phyloP scores from a whole-genome alignment of 2,329 filamentous ascomycete species.

The Aureobasidium sp. region DNA sequence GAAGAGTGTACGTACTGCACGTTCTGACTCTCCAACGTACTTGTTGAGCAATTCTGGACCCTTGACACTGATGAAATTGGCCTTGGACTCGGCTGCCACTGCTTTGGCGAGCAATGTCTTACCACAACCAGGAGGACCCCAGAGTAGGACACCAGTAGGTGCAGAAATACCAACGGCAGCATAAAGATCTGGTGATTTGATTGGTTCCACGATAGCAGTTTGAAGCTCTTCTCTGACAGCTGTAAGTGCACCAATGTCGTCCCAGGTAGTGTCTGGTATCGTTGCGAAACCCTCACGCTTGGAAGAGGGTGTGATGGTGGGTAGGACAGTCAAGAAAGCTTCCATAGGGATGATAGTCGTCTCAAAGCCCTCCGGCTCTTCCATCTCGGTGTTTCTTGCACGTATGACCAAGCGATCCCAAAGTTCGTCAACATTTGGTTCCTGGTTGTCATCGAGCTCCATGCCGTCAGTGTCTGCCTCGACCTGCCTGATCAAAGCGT shows the following conservation, averaged over 20 bases:
- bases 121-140: slow-evolving; percentile 93
- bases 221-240: slow-evolving; percentile 73
- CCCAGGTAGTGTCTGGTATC: slow-evolving; percentile 88
- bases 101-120: slow-evolving; percentile 96
- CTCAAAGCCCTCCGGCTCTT: slow-evolving; percentile 46
- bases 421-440: slow-evolving; percentile 23
- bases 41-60: slow-evolving; percentile 95
- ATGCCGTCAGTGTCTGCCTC: slow-evolving; percentile 31
- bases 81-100: slow-evolving; percentile 88
- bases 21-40: slow-evolving; percentile 93
- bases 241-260: slow-evolving; percentile 77
- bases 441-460: slow-evolving; percentile 40
- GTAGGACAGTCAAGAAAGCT: slow-evolving; percentile 67
- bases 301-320: slow-evolving; percentile 68
- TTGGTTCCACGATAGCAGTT: slow-evolving; percentile 82
- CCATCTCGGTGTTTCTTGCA: slow-evolving; percentile 37
- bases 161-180: slow-evolving; percentile 67
- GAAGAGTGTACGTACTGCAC: slow-evolving; percentile 87
- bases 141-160: slow-evolving; percentile 82
- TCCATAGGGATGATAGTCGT: slow-evolving; percentile 51
- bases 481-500: slow-evolving; percentile 38
- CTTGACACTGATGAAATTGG: slow-evolving; percentile 97
- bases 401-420: slow-evolving; percentile 43
- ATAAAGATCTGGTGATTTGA: slow-evolving; percentile 72
- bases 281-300: slow-evolving; percentile 93